A percentile compares a stretch with the other conserved stretches of the same genome.
These are phyloP conservation scores for Gyromitra esculenta DNA, from an alignment of 2,329 filamentous ascomycete genomes.

Conservation along the genomic window DNA sequence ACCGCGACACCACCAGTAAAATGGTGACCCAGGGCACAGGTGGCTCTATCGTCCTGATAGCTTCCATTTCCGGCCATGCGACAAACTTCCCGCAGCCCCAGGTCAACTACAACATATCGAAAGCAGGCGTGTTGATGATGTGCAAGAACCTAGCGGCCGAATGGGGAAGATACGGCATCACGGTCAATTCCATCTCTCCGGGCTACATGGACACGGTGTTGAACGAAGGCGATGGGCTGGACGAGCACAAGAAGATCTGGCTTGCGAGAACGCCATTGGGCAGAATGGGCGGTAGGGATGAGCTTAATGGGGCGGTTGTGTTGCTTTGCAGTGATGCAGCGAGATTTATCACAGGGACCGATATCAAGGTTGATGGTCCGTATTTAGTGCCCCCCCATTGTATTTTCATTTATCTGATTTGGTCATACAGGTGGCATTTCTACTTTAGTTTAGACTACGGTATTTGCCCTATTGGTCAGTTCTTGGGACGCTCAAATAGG, in stretches of 20 bases:
- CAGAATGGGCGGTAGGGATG: slow-evolving; percentile 71
- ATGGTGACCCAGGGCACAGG: slow-evolving; percentile 66
- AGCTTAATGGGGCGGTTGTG: slow-evolving; percentile 71
- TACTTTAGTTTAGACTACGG: slow-evolving; percentile 7
- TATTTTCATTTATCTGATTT: neutral
- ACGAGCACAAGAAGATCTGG: slow-evolving; percentile 68
- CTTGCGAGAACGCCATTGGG: slow-evolving; percentile 70
- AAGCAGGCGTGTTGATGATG: slow-evolving; percentile 72
- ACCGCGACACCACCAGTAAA: slow-evolving; percentile 60
- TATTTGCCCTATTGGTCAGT: neutral
- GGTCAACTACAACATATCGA: slow-evolving; percentile 75
- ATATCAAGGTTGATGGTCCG: slow-evolving; percentile 46
- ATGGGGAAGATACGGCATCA: slow-evolving; percentile 76
- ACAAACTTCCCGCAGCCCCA: slow-evolving; percentile 80
- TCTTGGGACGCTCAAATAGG: neutral
- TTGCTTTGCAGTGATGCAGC: slow-evolving; percentile 69
- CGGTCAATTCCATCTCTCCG: slow-evolving; percentile 75
- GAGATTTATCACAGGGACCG: slow-evolving; percentile 68
- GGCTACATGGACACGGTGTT: slow-evolving; percentile 82
- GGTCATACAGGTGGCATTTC: slow-evolving; percentile 13
- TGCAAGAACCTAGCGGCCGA: slow-evolving; percentile 72
- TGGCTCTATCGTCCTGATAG: slow-evolving; percentile 73
- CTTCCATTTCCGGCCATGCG: slow-evolving; percentile 73
- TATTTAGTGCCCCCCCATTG: neutral
- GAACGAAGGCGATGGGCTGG: slow-evolving; percentile 70